Evolutionary conservation across 1,284 basidiomycete genomes (phyloP).

Genomic region (Apiotrichum siamense): DNA sequence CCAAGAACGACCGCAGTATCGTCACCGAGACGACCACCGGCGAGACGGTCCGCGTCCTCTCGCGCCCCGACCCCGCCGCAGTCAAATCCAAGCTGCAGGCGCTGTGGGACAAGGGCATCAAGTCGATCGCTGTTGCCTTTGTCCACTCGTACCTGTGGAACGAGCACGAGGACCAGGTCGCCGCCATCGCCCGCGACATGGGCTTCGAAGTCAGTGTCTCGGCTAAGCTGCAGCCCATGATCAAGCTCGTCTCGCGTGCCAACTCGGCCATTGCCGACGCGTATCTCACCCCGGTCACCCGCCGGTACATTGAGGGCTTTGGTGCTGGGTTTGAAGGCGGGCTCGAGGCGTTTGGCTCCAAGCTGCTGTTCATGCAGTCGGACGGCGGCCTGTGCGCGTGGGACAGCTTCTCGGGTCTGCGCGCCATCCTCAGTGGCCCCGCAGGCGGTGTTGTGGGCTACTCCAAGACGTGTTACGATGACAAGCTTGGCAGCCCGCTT

Average conservation of each 20-base stretch:
- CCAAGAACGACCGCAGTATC: conserved; percentile 16
- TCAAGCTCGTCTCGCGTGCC: conserved; percentile 50
- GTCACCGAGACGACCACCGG: conserved; percentile 50
- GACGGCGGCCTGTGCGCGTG: conserved; percentile 47
- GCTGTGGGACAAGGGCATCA: conserved; percentile 30
- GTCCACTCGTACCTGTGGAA: conserved; percentile 36
- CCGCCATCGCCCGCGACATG: conserved; percentile 27
- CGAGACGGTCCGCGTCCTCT: conserved; percentile 80
- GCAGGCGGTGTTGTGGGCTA: conserved; percentile 54
- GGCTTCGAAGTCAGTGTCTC: conserved; percentile 38
- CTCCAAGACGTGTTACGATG: conserved; percentile 38
- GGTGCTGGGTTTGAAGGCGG: conserved; percentile 45
- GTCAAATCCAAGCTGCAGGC: conserved; percentile 28
- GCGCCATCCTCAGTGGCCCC: conserved; percentile 47
- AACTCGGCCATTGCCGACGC: conserved; percentile 52
- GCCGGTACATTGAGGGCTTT: conserved; percentile 48
- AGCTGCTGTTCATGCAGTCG: conserved; percentile 49
- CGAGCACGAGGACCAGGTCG: conserved; percentile 35
- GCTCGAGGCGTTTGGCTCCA: conserved; percentile 32
- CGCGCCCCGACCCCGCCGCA: conserved; percentile 50
- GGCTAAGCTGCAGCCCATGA: conserved; percentile 36
- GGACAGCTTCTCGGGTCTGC: conserved; percentile 33
- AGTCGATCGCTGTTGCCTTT: conserved; percentile 30
- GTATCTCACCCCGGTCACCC: conserved; percentile 51
- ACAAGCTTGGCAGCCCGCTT: conserved; percentile 26